Conservation (phyloP, 768 basidiomycete species). For the Hypsizygus marmoreus region DNA sequence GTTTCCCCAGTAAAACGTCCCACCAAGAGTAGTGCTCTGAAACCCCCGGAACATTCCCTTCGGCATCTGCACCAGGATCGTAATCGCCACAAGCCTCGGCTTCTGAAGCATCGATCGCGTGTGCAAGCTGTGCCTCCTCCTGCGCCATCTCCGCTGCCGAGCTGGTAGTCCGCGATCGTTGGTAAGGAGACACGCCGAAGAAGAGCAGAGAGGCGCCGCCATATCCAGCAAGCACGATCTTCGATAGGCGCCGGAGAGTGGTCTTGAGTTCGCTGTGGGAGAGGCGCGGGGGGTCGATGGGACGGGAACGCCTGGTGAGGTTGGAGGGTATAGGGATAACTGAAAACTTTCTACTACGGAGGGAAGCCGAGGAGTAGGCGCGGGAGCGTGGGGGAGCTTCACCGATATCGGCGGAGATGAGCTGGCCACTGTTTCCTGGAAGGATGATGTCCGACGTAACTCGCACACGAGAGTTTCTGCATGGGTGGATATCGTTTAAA, state of each 20-base stretch:
- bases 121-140: conserved; percentile 64
- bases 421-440: conserved; percentile 66
- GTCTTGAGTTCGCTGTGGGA: conserved; percentile 58
- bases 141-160: conserved; percentile 43
- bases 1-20: conserved; percentile 77
- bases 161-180: conserved; percentile 25
- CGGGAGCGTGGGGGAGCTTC: conserved; percentile 44
- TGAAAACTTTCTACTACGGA: conserved; percentile 11
- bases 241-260: conserved; percentile 77
- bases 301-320: conserved; percentile 6
- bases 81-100: conserved; percentile 56
- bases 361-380: conserved; percentile 27
- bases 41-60: conserved; percentile 15
- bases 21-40: conserved; percentile 72
- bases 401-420: conserved; percentile 83
- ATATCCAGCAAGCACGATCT: conserved; percentile 83
- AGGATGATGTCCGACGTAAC: conserved; percentile 75
- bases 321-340: conserved; percentile 11
- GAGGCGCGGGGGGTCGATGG: conserved; percentile 18
- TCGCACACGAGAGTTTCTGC: conserved; percentile 59
- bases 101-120: conserved; percentile 72
- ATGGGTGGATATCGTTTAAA: neutral
- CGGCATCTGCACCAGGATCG: conserved; percentile 19
- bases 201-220: conserved; percentile 81
- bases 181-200: conserved; percentile 61